Base-by-base conservation (phyloP, 2,329 filamentous ascomycete genomes). In the Phoma sp. region DNA sequence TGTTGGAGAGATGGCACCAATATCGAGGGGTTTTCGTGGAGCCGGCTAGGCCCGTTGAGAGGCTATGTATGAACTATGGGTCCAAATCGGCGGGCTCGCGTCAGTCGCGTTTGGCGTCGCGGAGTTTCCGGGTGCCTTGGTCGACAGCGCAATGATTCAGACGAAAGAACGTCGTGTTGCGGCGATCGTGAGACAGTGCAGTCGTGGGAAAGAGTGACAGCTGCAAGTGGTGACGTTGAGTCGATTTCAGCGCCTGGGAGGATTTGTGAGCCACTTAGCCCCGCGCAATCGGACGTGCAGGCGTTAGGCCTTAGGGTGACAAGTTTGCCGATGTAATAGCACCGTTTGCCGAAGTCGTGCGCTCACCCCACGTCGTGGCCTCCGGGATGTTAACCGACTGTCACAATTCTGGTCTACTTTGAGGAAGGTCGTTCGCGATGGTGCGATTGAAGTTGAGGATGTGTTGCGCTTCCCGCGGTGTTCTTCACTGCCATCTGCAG, bases 1-100 rank as follows among this genome's bases (percentile, higher is more conserved):
- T 37, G 62, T 59, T 46, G 38, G 47, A 51, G 51, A 37, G 40
- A 53, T 53, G 62, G 59, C 55, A 59, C 55, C 50, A 54, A 49
- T 51, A 43, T 55, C 55, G 29, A 57, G 54, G 61, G 58, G 57
- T 44, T 58, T 61, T 68, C 53, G 61, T 56, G 55, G 48, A 56
- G 46, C 40, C 46, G 55, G 51, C 24, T 38, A 51, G 51, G 39
- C 43, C 50, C 55, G 45, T 51, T 53, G 40, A 41, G 49, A 57
- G 45, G 32, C 55, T 45, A 46, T 32, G 27, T 17, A 17, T 17
- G 10, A 27, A 43, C 52, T 46, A 40, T 54, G 55, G 44, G 51
- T 50, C 45, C 41, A 39, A 51, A 17, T 51, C 43, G 48, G 46
- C 45, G 57, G 44, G 61, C 48, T 58, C 63, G 66, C 56, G 60